phyloP scores from a whole-genome alignment of 306 rosid genomes.

The Astragalus glycyphyllos region DNA sequence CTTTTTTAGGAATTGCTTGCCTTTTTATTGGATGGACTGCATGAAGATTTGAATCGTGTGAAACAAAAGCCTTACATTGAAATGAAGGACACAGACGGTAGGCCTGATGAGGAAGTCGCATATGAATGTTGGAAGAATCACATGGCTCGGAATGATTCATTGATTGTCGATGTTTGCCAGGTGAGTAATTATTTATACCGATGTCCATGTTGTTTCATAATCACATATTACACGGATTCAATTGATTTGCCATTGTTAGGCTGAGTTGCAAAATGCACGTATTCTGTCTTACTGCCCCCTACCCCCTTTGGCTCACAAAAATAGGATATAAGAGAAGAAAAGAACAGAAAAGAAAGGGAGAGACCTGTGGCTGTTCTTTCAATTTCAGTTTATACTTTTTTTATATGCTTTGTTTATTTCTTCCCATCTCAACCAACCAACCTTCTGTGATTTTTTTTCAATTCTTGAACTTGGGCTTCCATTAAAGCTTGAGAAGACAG shows the following conservation, averaged over 20 bases:
- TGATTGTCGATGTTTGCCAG: conserved; percentile 99
- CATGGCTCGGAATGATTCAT: conserved; percentile 94
- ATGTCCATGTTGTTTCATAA: conserved; percentile 16
- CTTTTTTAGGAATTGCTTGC: conserved; percentile 92
- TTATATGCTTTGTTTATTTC: conserved; percentile 19
- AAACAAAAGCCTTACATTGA: conserved; percentile 97
- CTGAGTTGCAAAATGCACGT: background rate
- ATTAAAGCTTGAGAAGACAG: conserved; percentile 34
- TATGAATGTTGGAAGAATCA: conserved; percentile 96
- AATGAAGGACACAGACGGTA: conserved; percentile 89
- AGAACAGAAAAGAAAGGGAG: background rate
- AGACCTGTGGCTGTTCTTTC: conserved; percentile 7
- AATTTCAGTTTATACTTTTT: conserved; percentile 7
- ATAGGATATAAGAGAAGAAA: background rate
- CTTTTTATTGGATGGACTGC: conserved; percentile 95
- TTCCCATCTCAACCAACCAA: conserved; percentile 3
- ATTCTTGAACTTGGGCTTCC: conserved; percentile 21
- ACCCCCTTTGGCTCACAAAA: background rate
- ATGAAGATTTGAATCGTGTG: conserved; percentile 99
- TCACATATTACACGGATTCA: conserved; percentile 20
- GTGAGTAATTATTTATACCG: conserved; percentile 54
- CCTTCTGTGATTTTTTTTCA: conserved; percentile 25
- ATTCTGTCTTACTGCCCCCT: background rate
- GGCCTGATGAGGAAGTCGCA: conserved; percentile 95
- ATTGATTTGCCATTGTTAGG: conserved; percentile 27